Evolutionary conservation across 1,139 yeast genomes (phyloP).

Genomic region (Hansenula lynferdii): DNA sequence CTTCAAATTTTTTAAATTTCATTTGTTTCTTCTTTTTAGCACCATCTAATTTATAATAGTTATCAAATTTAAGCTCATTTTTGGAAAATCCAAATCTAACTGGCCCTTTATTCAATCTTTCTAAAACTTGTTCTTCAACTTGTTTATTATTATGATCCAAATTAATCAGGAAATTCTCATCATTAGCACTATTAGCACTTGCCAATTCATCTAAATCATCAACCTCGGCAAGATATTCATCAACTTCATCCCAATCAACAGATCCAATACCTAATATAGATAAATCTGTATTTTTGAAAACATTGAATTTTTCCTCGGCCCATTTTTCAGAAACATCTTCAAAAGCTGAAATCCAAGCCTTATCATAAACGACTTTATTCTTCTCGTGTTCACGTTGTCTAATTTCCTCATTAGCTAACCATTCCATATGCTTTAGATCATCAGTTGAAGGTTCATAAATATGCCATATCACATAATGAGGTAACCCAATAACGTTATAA

Average conservation of each 20-base stretch:
- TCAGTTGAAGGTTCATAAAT: constrained; percentile 39
- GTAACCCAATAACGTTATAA: constrained; percentile 32
- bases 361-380: constrained; percentile 29
- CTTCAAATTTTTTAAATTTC: constrained; percentile 18
- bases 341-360: constrained; percentile 32
- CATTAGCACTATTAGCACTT: constrained; percentile 2
- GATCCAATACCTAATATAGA: constrained; percentile 25
- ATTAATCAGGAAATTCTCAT: constrained; percentile 15
- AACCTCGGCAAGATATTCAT: constrained; percentile 27
- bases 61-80: constrained; percentile 15
- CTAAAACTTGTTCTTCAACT: constrained; percentile 17
- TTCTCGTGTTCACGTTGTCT: constrained; percentile 31
- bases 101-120: constrained; percentile 16
- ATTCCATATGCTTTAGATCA: constrained; percentile 42
- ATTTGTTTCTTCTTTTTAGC: constrained; percentile 13
- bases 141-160: constrained; percentile 14
- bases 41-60: constrained; percentile 14
- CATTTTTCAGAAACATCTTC: constrained; percentile 32
- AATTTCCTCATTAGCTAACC: constrained; percentile 40
- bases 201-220: constrained; percentile 18
- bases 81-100: constrained; percentile 14
- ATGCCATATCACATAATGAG: constrained; percentile 40
- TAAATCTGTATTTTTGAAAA: constrained; percentile 64
- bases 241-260: constrained; percentile 34
- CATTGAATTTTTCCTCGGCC: constrained; percentile 34